Evolutionary conservation across 805 yeast species (phyloP), one percentile per base, ranked within the genome.

Genomic region (Candida berthetii): DNA sequence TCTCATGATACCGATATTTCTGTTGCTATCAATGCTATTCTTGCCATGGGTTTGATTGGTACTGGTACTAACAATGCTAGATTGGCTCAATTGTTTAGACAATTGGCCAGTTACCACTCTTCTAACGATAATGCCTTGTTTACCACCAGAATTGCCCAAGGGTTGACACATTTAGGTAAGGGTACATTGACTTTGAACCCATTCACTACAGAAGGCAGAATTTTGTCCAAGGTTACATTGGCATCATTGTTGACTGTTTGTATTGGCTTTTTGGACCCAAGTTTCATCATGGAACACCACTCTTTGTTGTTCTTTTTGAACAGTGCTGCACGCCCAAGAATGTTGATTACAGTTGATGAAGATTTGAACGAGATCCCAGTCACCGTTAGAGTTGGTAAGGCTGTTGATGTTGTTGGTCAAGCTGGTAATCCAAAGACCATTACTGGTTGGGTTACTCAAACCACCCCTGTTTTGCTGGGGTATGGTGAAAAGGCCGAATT

Each of bases 361-460:
- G 80, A 84, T 24, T 76, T 91, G 62, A 56, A 57, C 31, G 80
- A 89, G 52, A 68, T 93, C 47, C 91, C 91, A 70, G 98, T 93
- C 9, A 91, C 88, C 51, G 99, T 93, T 9, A 78, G 99, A 59
- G 98, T 93, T 25, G 99, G 99, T 48, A 97, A 91, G 67, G 98
- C 99, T 7, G 98, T 93, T 24, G 99, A 93, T 61, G 88, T 90
- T 32, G 98, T 93, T 47, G 99, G 99, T 28, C 98, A 91, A 64
- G 99, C 98, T 0, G 99, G 99, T 68, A 88, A 87, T 54, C 99
- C 99, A 38, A 93, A 93, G 72, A 90, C 97, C 11, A 93, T 93
- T 37, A 93, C 99, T 4, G 99, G 99, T 31, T 93, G 99, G 99
- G 98, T 93, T 17, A 93, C 99, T 1, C 99, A 93, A 58, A 85